These are phyloP conservation scores for Coemansia javaensis DNA, from an alignment of 192 early-diverging fungal genomes.

Conservation along the genomic window DNA sequence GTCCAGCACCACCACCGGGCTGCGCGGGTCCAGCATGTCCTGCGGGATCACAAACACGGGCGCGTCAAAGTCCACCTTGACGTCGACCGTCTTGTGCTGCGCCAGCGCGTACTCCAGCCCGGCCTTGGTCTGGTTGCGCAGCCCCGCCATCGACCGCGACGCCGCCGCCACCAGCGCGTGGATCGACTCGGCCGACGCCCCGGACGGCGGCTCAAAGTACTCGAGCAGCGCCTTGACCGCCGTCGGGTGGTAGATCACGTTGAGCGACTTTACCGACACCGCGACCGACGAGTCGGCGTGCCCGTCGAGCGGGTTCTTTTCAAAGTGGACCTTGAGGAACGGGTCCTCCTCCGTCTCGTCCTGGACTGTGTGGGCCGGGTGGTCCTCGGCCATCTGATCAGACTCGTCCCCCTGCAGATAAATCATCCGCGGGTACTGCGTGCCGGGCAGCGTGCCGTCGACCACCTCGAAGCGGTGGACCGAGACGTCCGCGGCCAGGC, in stretches of 20 bases:
- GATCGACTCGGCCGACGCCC: conserved; percentile 66
- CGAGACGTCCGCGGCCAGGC: conserved; percentile 41
- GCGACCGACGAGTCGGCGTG: conserved; percentile 81
- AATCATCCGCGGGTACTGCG: conserved; percentile 48
- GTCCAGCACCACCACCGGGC: conserved; percentile 80
- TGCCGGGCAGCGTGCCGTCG: conserved; percentile 47
- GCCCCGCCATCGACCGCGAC: conserved; percentile 77
- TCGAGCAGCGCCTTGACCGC: conserved; percentile 67
- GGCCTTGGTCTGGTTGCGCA: conserved; percentile 84
- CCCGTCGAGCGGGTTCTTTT: conserved; percentile 84
- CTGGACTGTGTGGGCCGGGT: conserved; percentile 14
- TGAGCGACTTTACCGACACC: conserved; percentile 81
- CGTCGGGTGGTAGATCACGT: conserved; percentile 82
- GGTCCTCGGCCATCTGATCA: conserved; percentile 14
- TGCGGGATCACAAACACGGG: conserved; percentile 91
- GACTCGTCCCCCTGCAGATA: conserved; percentile 35
- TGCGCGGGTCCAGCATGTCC: conserved; percentile 51
- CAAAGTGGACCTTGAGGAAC: conserved; percentile 58
- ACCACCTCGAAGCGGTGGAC: conserved; percentile 50
- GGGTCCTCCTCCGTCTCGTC: conserved; percentile 16
- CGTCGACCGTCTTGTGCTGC: conserved; percentile 83
- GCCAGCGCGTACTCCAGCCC: conserved; percentile 81
- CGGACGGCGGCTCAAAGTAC: conserved; percentile 80
- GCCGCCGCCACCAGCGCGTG: conserved; percentile 72
- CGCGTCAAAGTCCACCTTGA: conserved; percentile 93